A percentile compares a stretch with the other conserved stretches of the same genome.
Conservation (phyloP, 2,329 filamentous ascomycete species). For the Fusarium sulawesiense region DNA sequence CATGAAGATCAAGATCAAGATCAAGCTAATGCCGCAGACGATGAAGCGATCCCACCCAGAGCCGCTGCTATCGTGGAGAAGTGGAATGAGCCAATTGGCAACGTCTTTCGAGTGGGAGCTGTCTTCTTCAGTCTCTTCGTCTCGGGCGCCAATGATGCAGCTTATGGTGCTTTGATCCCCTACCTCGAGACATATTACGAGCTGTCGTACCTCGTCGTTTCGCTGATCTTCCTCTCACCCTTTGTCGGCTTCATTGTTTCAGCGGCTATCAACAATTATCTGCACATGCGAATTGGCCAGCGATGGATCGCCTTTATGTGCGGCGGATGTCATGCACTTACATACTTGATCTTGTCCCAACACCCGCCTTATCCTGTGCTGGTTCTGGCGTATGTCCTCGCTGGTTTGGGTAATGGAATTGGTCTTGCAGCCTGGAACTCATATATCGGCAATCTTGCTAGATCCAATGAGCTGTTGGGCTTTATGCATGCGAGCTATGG, state of each 20-base stretch:
- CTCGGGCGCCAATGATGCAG: constrained; percentile 69
- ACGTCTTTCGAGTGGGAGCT: constrained; percentile 60
- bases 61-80: constrained; percentile 18
- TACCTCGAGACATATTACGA: constrained; percentile 63
- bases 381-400: constrained; percentile 72
- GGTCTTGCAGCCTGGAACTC: constrained; percentile 67
- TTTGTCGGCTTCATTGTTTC: constrained; percentile 73
- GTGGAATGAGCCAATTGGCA: constrained; percentile 46
- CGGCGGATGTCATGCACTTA: constrained; percentile 67
- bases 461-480: constrained; percentile 76
- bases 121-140: constrained; percentile 69
- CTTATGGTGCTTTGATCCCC: constrained; percentile 52
- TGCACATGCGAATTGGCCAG: constrained; percentile 47
- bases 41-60: not conserved
- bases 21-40: not conserved
- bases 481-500: constrained; percentile 77
- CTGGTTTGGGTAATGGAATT: constrained; percentile 77
- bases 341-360: constrained; percentile 70
- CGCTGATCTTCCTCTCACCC: constrained; percentile 73
- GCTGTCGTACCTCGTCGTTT: constrained; percentile 71
- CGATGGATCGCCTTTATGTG: constrained; percentile 71
- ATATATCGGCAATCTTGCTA: constrained; percentile 72
- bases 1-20: not conserved
- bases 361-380: constrained; percentile 77
- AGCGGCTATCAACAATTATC: constrained; percentile 68